A percentile compares a stretch with the other conserved stretches of the same genome.
Conservation (phyloP, 208 protist species). For the Vickermania ingenoplastis region DNA sequence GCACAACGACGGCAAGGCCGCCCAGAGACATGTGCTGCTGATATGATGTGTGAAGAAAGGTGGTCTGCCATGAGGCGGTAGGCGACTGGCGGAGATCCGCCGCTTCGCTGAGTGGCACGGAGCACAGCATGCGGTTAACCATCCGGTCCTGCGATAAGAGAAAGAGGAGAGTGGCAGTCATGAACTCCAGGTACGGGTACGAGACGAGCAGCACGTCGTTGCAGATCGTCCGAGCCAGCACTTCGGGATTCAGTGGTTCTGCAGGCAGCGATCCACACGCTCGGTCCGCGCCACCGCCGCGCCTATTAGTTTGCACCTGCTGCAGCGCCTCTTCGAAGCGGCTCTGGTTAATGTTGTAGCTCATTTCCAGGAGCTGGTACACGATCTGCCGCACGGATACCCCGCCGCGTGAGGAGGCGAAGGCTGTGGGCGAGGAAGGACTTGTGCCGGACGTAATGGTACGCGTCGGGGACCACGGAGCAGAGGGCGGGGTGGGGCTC, state of each 20-base stretch:
- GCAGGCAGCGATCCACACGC: too few relatives aligned
- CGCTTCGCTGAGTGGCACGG: not conserved
- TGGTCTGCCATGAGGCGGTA: too few relatives aligned
- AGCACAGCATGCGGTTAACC: conserved; percentile 39
- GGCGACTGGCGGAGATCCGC: too few relatives aligned
- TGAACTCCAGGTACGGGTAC: conserved; percentile 72
- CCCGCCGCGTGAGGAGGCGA: not conserved
- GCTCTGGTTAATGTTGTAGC: conserved; percentile 7
- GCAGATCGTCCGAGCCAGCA: not conserved
- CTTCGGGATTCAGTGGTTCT: not conserved
- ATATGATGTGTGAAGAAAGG: not conserved
- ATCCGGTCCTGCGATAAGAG: conserved; percentile 64
- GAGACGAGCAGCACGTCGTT: conserved; percentile 33
- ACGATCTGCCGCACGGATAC: conserved; percentile 24
- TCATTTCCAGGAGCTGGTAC: conserved; percentile 33
- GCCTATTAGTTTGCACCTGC: not conserved
- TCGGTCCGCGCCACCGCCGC: not conserved
- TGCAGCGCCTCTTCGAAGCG: conserved; percentile 1
- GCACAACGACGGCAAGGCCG: conserved; percentile 31
- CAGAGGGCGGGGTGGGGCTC: too few relatives aligned
- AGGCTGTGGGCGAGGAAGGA: too few relatives aligned
- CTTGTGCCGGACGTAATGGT: too few relatives aligned
- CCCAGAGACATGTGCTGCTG: conserved; percentile 13
- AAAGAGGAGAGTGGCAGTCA: conserved; percentile 68
- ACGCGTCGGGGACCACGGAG: too few relatives aligned